A percentile compares a stretch with the other conserved stretches of the same genome.
phyloP scores from a whole-genome alignment of 2,329 filamentous ascomycete species.

The Penicillium sp. region DNA sequence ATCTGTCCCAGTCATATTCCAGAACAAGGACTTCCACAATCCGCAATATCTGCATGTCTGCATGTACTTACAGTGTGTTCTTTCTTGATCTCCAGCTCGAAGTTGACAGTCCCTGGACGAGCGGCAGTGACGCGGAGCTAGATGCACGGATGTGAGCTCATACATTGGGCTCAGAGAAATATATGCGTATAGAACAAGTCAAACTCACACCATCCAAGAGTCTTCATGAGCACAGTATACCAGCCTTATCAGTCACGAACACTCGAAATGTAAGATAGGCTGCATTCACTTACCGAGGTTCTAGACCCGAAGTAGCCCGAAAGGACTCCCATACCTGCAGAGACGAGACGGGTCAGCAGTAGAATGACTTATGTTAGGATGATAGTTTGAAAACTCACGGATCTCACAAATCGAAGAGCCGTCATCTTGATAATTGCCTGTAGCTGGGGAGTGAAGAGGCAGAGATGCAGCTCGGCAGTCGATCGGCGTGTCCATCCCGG shows the following conservation, averaged over 20 bases:
- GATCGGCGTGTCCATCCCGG: conserved; percentile 20
- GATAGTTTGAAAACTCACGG: conserved; percentile 48
- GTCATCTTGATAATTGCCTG: conserved; percentile 41
- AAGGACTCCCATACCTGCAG: conserved; percentile 79
- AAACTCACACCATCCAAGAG: conserved; percentile 10
- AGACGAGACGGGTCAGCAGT: conserved; percentile 18
- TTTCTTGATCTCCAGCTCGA: conserved; percentile 63
- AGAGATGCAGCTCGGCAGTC: conserved; percentile 9
- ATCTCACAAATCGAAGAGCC: conserved; percentile 62
- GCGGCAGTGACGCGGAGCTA: conserved; percentile 62
- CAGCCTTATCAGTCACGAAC: conserved; percentile 7
- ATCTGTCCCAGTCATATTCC: too few species aligned
- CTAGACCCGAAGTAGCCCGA: conserved; percentile 77
- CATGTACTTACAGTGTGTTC: conserved; percentile 57
- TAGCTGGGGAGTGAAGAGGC: conserved; percentile 2
- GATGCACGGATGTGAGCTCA: too few species aligned
- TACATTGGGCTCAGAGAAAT: too few species aligned
- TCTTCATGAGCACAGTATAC: conserved; percentile 18
- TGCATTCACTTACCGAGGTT: conserved; percentile 66
- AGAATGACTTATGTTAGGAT: not conserved
- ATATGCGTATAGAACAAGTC: too few species aligned
- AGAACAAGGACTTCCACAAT: too few species aligned
- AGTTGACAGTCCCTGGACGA: conserved; percentile 60
- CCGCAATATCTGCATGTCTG: too few species aligned
- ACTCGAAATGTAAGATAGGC: not conserved